These are phyloP conservation scores for Coprinopsis strossmayeri DNA, from an alignment of 768 basidiomycete genomes.

Conservation along the genomic window DNA sequence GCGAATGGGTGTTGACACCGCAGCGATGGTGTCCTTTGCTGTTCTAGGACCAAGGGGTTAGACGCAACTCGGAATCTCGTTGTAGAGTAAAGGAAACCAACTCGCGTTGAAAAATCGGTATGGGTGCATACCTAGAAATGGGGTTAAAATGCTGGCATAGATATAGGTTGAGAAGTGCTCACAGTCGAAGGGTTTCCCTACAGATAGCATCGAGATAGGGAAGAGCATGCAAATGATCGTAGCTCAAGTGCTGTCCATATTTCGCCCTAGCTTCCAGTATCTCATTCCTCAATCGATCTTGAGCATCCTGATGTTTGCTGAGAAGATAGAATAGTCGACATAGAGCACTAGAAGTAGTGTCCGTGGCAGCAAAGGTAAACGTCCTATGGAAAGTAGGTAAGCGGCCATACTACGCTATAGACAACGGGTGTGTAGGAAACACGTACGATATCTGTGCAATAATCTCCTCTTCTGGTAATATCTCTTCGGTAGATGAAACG, in stretches of 20 bases:
- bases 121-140: constrained; percentile 17
- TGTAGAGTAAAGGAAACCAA: constrained; percentile 5
- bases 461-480: constrained; percentile 27
- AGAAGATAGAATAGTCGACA: constrained; percentile 27
- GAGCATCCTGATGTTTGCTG: constrained; percentile 27
- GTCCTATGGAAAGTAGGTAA: constrained; percentile 18
- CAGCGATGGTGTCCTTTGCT: constrained; percentile 32
- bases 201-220: constrained; percentile 36
- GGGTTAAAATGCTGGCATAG: neutral
- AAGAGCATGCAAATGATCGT: constrained; percentile 29
- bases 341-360: constrained; percentile 35
- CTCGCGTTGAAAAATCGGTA: constrained; percentile 6
- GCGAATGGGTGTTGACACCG: constrained; percentile 31
- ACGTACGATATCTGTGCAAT: constrained; percentile 25
- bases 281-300: constrained; percentile 31
- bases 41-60: no score
- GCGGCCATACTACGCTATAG: neutral
- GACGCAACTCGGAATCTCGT: neutral
- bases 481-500: constrained; percentile 21
- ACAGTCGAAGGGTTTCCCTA: constrained; percentile 34
- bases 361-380: constrained; percentile 34
- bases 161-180: constrained; percentile 5
- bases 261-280: constrained; percentile 22
- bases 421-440: no score
- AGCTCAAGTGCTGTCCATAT: constrained; percentile 21